Conservation (phyloP, 139 green algal genomes). For the Volvox reticuliferus region DNA sequence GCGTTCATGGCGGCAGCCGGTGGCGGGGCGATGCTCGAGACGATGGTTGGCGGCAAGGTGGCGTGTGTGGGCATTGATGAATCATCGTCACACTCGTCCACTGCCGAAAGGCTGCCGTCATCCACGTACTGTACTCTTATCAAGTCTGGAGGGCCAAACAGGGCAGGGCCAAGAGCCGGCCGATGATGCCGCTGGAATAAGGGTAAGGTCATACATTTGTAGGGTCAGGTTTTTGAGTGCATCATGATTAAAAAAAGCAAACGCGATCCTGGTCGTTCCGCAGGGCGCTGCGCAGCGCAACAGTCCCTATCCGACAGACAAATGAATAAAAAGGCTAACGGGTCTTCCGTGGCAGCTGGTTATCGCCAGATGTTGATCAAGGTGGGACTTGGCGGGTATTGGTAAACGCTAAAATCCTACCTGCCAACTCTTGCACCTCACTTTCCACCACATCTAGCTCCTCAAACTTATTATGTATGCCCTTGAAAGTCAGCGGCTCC, state of each 20-base stretch:
- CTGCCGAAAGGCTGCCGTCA: background rate
- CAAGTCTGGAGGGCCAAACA: background rate
- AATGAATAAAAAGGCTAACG: no score
- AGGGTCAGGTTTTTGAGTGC: no score
- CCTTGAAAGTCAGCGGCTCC: conserved; percentile 48
- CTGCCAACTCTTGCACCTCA: conserved; percentile 30
- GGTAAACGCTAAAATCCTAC: background rate
- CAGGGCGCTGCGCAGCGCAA: no score
- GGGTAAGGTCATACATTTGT: no score
- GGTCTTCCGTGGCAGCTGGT: no score
- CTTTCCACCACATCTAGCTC: conserved; percentile 40
- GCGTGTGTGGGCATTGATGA: background rate
- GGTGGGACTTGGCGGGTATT: no score
- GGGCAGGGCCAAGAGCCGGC: no score
- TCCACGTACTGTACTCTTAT: background rate
- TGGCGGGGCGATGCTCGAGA: background rate
- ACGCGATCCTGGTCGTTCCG: no score
- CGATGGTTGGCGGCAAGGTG: background rate
- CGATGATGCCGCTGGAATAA: no score
- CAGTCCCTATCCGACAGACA: no score
- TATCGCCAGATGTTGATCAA: no score
- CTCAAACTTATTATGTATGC: conserved; percentile 42
- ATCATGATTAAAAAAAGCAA: no score
- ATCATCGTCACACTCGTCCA: background rate
- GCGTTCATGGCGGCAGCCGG: background rate